Base-by-base conservation (phyloP, 129 eudicot species). In the Chrysanthemum lavandulifolium region DNA sequence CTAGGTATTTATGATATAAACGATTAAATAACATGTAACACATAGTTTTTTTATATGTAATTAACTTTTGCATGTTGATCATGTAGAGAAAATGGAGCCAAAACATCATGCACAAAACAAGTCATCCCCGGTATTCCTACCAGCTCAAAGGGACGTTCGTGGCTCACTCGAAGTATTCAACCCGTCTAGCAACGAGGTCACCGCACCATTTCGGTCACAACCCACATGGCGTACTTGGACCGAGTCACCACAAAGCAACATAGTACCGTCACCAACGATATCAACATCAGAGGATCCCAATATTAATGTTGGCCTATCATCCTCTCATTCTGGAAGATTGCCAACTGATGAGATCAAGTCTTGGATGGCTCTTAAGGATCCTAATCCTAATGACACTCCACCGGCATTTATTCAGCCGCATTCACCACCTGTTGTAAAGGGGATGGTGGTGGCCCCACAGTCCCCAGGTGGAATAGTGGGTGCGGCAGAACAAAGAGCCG, bases 141-240 rank as follows among this genome's bases (percentile, higher is more conserved):
- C 91, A 29, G 77, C 73, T 13, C 88, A 93, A 3, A 82, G 98
- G 69, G 91, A 90, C 69, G 54, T 89, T 5, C 86, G 98, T 2
- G 98, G 96, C 67, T 94, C 98, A 5, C 89, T 94, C 5, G 98
- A 94, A 80, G 97, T 94, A 23, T 94, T 94, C 86, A 94, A 86
- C 66, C 98, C 97, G 13, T 87, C 98, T 31, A 43, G 81, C 65
- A 14, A 50, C 51, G 63, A 58, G 9, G 1, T 64, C 78, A 72
- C 65, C 80, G 54, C 87, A 0, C 78, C 71, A 40, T 71, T 78
- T 75, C 85, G 83, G 56, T 12, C 85, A 25, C 84, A 60, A 54
- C 79, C 88, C 72, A 27, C 89, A 0, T 87, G 92, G 92, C 79
- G 83, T 74, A 81, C 74, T 68, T 80, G 92, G 96, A 50, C 48